Base-by-base conservation (phyloP, 805 yeast genomes). In the Zygosaccharomyces siamensis region DNA sequence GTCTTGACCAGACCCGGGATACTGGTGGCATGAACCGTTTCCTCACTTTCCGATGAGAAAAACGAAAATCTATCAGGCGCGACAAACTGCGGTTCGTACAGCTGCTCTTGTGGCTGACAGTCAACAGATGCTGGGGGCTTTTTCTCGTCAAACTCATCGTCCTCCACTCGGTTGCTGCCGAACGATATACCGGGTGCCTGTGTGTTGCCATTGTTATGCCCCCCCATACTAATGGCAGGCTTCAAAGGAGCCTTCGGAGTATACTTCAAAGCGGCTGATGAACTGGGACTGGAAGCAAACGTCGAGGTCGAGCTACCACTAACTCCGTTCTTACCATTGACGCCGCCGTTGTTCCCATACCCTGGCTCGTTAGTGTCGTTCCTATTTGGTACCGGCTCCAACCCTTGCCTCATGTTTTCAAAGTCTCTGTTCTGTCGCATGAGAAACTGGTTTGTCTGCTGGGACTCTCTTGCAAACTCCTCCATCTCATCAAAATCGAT, bases 401-500 rank as follows among this genome's bases (percentile, higher is more conserved):
- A 30, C 4, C 27, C 37, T 16, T 30, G 36, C 4, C 36, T 28
- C 36, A 30, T 24, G 16, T 41, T 30, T 24, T 40, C 36, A 18
- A 40, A 16, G 14, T 40, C 35, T 7, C 33, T 48, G 18, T 42
- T 47, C 49, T 53, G 43, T 59, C 58, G 62, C 55, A 61, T 65
- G n/a, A 58, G n/a, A 26, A 47, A 65, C 53, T 48, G 66, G 64
- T 49, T 70, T 74, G 59, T 78, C 78, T 49, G 73, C 78, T 50
- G 81, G 56, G 80, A 83, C 47, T 79, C 84, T 46, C 73, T 73
- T 39, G 85, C 81, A 61, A 85, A 88, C 57, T 86, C 93, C 50
- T 88, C 96, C 56, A 92, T 78, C 61, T 89, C 97, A 60, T 82
- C 89, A 60, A 92, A 89, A 67, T 92, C 96, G 56, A 93, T 87